Percentiles rank a stretch among this genome's conserved stretches.
These are phyloP conservation scores for Trichoderma reesei DNA, from an alignment of 495 filamentous ascomycete species.

Conservation along the genomic window DNA sequence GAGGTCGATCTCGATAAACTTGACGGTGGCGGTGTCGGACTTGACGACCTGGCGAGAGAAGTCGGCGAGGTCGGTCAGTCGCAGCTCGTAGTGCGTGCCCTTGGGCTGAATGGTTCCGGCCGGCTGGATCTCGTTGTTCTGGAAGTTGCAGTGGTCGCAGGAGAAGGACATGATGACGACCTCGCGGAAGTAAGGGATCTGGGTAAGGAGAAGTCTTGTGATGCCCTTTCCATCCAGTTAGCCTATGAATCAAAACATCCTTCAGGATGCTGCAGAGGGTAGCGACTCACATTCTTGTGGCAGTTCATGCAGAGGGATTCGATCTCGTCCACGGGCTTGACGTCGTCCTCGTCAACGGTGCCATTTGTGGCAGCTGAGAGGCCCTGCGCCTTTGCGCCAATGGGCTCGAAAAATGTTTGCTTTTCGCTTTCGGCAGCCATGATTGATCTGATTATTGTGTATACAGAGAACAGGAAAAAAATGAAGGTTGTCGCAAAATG, in stretches of 20 bases:
- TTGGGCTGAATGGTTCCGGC: constrained; percentile 85
- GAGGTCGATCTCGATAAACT: constrained; percentile 75
- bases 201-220: constrained; percentile 77
- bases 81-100: constrained; percentile 69
- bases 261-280: not conserved
- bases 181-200: constrained; percentile 93
- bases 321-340: constrained; percentile 49
- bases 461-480: not conserved
- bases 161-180: constrained; percentile 94
- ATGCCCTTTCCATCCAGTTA: constrained; percentile 46
- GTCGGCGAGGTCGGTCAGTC: constrained; percentile 57
- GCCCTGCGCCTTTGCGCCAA: constrained; percentile 44
- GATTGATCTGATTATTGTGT: not conserved
- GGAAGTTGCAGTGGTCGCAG: constrained; percentile 78
- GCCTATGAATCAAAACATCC: constrained; percentile 10
- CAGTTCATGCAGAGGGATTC: constrained; percentile 40
- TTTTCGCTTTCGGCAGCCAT: constrained; percentile 13
- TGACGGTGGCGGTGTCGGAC: constrained; percentile 72
- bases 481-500: not conserved
- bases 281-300: constrained; percentile 62
- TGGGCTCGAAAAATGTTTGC: constrained; percentile 40
- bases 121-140: constrained; percentile 84
- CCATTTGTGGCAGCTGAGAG: constrained; percentile 29
- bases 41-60: constrained; percentile 83
- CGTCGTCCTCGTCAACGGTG: constrained; percentile 32